phyloP scores from a whole-genome alignment of 805 yeast species.

The Saturnispora dispora region DNA sequence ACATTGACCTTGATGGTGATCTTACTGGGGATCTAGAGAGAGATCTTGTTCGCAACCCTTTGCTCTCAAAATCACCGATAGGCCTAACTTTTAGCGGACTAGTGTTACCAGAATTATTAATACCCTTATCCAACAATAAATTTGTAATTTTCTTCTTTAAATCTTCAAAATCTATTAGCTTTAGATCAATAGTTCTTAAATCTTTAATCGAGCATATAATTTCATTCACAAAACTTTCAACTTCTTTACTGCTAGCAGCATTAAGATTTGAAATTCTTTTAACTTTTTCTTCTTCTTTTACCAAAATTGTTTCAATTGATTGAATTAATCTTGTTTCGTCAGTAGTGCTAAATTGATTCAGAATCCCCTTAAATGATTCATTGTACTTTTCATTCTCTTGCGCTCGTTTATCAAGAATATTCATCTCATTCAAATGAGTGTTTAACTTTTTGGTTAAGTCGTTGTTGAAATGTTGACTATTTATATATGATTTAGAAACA shows the following conservation, averaged over 20 bases:
- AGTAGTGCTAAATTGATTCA: no score
- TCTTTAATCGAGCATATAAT: neutral
- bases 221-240: neutral
- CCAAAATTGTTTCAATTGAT: neutral
- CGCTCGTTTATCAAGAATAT: neutral
- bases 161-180: neutral
- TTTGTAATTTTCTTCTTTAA: neutral
- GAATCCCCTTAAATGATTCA: neutral
- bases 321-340: neutral
- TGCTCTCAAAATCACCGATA: neutral
- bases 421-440: neutral
- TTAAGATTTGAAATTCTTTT: neutral
- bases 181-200: neutral
- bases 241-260: neutral
- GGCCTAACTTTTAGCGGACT: neutral
- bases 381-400: neutral
- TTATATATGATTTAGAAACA: neutral
- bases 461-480: constrained; percentile 4
- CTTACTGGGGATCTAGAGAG: neutral
- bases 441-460: neutral
- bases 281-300: constrained; percentile 11
- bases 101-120: neutral
- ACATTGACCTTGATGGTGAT: neutral
- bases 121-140: neutral
- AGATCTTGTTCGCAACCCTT: neutral